Conservation (phyloP, 2,329 filamentous ascomycete species). For the Fusarium xylarioides region DNA sequence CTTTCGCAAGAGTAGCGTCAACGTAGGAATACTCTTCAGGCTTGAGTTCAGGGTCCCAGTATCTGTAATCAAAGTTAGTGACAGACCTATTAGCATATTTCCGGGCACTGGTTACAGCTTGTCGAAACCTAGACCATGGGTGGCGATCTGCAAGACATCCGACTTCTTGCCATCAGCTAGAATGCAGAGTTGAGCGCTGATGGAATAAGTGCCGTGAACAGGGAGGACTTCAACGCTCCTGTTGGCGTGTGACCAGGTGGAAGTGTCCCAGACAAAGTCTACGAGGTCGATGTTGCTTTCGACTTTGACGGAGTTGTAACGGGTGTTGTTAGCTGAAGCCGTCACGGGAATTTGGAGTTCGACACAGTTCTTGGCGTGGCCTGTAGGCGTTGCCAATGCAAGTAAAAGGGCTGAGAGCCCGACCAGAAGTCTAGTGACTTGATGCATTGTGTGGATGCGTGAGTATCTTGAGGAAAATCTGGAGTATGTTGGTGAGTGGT, state of each 20-base stretch:
- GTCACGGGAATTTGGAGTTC: fast-evolving
- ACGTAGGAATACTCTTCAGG: background rate
- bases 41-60: background rate
- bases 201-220: background rate
- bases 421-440: fast-evolving
- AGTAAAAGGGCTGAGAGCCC: fast-evolving
- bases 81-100: background rate
- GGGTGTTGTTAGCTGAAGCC: background rate
- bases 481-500: fast-evolving
- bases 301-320: background rate
- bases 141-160: background rate
- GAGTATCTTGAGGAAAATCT: fast-evolving
- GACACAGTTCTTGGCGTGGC: background rate
- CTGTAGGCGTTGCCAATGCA: background rate
- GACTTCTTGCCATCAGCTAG: background rate
- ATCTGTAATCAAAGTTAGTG: background rate
- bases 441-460: fast-evolving
- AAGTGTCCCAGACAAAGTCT: background rate
- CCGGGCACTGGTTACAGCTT: background rate
- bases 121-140: background rate
- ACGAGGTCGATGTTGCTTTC: background rate
- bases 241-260: background rate
- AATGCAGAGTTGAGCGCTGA: background rate
- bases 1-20: background rate
- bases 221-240: fast-evolving